Base-by-base conservation (phyloP, 352 stramenopile genomes). In the Phytophthora foliorum region DNA sequence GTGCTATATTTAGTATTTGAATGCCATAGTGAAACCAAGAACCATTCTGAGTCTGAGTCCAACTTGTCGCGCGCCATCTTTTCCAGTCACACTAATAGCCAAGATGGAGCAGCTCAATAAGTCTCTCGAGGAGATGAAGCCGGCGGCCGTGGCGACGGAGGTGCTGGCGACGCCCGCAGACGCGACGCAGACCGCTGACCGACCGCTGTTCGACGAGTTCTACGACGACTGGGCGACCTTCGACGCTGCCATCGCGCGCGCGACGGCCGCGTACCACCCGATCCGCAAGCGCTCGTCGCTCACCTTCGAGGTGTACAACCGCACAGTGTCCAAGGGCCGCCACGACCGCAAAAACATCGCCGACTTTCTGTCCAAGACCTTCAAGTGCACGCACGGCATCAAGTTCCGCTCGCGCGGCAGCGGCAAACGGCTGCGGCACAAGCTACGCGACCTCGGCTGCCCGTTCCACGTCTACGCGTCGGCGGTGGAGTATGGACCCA, bases 261-360 rank as follows among this genome's bases (percentile, higher is more conserved):
- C 86, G 5, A 90, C 87, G 44, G 82, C 81, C 14, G 72, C 76
- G 39, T 79, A 90, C 69, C 86, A 94, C 63, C 86, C 86, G 57
- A 90, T 94, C 59, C 86, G 86, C 64, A 94, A 94, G 71, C 84
- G 86, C 64, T 94, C 86, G 64, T 92, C 82, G 49, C 70, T 94
- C 24, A 94, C 86, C 27, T 94, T 94, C 61, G 86, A 94, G 56
- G 86, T 94, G 27, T 94, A 94, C 80, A 94, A 94, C 62, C 86
- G 86, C 69, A 94, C 86, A 1, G 86, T 94, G n/a, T 94, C 86
- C 7, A 94, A 94, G 75, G 86, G 86, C 32, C 81, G 81, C 16
- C 86, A 94, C 52, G 84, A 94, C 67, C 82, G 86, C 41, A 89
- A 86, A 49, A 77, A 55, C 48, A 89, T 94, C 44, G 84, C 86